Evolutionary conservation across 495 filamentous ascomycete genomes (phyloP), one percentile per base, ranked within the genome.

Genomic region (Hypoxylon cercidicola): DNA sequence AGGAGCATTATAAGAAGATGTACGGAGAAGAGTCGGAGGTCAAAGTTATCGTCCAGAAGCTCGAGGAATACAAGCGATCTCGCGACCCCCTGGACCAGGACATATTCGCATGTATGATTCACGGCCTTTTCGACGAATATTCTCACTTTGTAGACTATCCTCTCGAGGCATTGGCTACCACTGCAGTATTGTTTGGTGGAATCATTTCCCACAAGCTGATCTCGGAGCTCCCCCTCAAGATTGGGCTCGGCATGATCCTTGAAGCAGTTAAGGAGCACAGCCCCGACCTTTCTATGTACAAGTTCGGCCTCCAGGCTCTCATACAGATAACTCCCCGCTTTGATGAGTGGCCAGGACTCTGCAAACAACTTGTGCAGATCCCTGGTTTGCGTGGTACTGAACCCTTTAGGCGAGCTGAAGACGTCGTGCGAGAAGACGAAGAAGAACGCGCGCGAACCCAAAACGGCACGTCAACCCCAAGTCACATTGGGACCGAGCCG

Each of bases 61-160:
- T 99, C 64, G 86, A 90, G 62, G 81, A 83, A 40, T 93, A 95
- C 78, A 97, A 97, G 77, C 85, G 85, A 35, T 98, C 96, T 0
- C 83, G 85, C 20, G 90, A 95, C 52, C 86, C 92, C 1, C 78
- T 85, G 12, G 92, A 97, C 52, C 93, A 97, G 73, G 95, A 99
- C 69, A 81, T 97, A 3, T 99, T 98, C 73, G 91, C 93, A 11
- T 97, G 94, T 76, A 98, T 99, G 95, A 93, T 99, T 28, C 94
- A 97, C 67, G 95, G 95, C 0, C 82, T 99, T 8, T 97, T 98
- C 66, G 95, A 99, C 66, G 95, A 99, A 76, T 99, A 97, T 72
- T 88, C 89, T 44, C 96, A 96, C 73, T 99, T 96, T 72, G 84
- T 88, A 40, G 91, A 93, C 66, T 99, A 99, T 73, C 96, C 96